A percentile compares a stretch with the other conserved stretches of the same genome.
Evolutionary conservation across 1,284 basidiomycete species (phyloP).

Genomic region (Cronartium quercuum): DNA sequence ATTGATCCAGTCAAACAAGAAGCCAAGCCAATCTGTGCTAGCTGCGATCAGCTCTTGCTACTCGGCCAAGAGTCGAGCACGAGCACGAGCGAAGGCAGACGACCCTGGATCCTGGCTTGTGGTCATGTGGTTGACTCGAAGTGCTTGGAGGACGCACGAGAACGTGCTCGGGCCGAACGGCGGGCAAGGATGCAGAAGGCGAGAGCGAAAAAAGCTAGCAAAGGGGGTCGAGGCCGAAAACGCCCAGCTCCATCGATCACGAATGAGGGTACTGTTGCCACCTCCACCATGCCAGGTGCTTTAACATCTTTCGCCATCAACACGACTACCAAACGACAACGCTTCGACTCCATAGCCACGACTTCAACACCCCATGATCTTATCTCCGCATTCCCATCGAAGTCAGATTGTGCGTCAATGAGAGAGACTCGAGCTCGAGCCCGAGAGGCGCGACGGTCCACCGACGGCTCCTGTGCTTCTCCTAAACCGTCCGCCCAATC

Average conservation of each 20-base stretch:
- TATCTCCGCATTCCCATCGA: background rate
- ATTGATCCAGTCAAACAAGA: slow-evolving; percentile 11
- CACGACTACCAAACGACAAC: too few species aligned
- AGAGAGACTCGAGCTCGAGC: slow-evolving; percentile 18
- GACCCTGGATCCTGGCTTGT: slow-evolving; percentile 34
- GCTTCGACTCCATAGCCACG: too few species aligned
- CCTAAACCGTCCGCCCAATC: background rate
- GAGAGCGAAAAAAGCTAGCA: background rate
- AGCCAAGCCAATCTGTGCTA: slow-evolving; percentile 12
- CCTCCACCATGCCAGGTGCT: too few species aligned
- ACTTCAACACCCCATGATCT: too few species aligned
- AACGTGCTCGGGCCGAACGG: background rate
- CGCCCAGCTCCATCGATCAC: background rate
- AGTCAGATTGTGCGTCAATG: background rate
- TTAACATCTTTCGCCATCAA: too few species aligned
- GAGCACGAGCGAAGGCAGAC: slow-evolving; percentile 6
- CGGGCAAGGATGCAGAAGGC: background rate
- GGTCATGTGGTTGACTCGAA: slow-evolving; percentile 34
- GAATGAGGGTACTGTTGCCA: background rate
- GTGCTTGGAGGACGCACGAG: slow-evolving; percentile 27
- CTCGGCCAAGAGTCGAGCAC: slow-evolving; percentile 8
- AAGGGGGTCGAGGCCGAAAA: background rate
- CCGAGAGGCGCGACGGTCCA: slow-evolving; percentile 23
- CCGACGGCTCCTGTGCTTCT: background rate
- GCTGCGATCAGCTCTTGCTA: slow-evolving; percentile 18